These are phyloP conservation scores for Aciculosporium take DNA, from an alignment of 2,329 filamentous ascomycete genomes.

Conservation along the genomic window DNA sequence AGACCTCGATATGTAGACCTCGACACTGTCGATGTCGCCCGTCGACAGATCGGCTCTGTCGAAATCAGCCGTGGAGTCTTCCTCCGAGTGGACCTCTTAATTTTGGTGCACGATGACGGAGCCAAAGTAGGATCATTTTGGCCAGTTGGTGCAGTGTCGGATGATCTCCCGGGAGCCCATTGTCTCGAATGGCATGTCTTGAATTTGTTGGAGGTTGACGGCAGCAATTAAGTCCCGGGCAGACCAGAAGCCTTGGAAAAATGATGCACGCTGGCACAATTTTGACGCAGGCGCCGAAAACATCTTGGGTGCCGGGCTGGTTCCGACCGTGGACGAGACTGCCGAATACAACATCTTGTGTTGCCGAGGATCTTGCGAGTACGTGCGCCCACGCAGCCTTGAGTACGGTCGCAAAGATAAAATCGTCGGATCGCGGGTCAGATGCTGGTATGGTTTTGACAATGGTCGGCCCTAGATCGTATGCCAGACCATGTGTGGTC, in stretches of 20 bases:
- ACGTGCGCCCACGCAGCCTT: slow-evolving; percentile 2
- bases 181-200: slow-evolving; percentile 1
- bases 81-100: background rate
- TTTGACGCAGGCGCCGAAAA: slow-evolving; percentile 2
- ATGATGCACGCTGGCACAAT: background rate
- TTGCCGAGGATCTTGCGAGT: background rate
- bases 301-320: slow-evolving; percentile 3
- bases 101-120: slow-evolving; percentile 3
- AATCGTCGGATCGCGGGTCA: background rate
- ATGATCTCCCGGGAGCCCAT: slow-evolving; percentile 1
- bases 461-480: slow-evolving; percentile 1
- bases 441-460: background rate
- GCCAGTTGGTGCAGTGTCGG: slow-evolving; percentile 2
- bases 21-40: slow-evolving; percentile 2
- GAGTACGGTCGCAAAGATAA: slow-evolving; percentile 1
- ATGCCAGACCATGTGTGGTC: slow-evolving; percentile 1
- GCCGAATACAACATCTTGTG: slow-evolving; percentile 2
- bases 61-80: background rate
- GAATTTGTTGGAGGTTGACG: background rate
- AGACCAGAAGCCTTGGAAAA: background rate
- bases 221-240: background rate
- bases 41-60: slow-evolving; percentile 3
- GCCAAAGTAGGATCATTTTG: slow-evolving; percentile 1
- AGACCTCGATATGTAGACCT: slow-evolving; percentile 3
- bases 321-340: slow-evolving; percentile 2